Evolutionary conservation across 129 eudicot species (phyloP).

Genomic region (Kitagawia praeruptora): DNA sequence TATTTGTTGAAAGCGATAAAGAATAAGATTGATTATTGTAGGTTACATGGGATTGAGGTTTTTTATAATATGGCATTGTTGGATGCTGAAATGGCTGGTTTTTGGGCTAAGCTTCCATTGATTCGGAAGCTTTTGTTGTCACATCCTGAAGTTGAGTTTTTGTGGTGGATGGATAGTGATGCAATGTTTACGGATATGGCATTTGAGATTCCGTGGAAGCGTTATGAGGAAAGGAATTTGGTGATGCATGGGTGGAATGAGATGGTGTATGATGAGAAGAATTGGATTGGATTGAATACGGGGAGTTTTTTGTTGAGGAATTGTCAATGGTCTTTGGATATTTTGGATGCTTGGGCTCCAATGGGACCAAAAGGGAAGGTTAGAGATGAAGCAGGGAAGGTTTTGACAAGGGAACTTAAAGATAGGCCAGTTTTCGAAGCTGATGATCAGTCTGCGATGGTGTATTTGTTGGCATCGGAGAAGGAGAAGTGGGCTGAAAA

Average conservation of each 20-base stretch:
- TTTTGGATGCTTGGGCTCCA: constrained; percentile 77
- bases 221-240: constrained; percentile 21
- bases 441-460: constrained; percentile 97
- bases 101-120: constrained; percentile 41
- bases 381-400: constrained; percentile 72
- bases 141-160: constrained; percentile 12
- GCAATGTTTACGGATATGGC: constrained; percentile 15
- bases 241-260: constrained; percentile 45
- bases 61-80: constrained; percentile 41
- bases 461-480: constrained; percentile 63
- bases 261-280: constrained; percentile 32
- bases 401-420: constrained; percentile 67
- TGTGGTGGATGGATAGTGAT: constrained; percentile 17
- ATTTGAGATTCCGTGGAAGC: constrained; percentile 12
- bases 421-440: constrained; percentile 90
- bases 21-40: constrained; percentile 17
- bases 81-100: constrained; percentile 37
- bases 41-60: constrained; percentile 23
- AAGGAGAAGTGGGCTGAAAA: constrained; percentile 68
- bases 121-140: constrained; percentile 11
- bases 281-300: constrained; percentile 41
- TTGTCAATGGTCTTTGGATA: constrained; percentile 69
- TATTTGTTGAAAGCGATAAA: constrained; percentile 33
- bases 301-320: constrained; percentile 46
- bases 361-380: constrained; percentile 88